Evolutionary conservation across 345 rosid species (phyloP), one percentile per base, ranked within the genome.

Genomic region (Salix koriyanagi): DNA sequence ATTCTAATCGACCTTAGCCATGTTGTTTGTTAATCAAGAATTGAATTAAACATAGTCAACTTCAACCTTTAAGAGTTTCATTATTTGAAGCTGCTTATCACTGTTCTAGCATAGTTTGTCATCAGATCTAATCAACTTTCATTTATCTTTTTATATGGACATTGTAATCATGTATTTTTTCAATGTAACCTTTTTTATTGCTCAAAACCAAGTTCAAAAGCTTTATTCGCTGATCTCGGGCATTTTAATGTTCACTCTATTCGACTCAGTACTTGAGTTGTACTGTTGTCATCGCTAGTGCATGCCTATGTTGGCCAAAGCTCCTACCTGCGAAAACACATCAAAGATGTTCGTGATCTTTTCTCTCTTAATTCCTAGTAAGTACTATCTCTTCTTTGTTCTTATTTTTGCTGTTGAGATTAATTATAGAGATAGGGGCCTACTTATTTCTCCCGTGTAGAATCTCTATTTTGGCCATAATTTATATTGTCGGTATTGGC

Each of bases 191-290:
- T 36, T 36, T 36, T 36, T 0, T 36, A 36, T 36, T 36, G 11
- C 13, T 61, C 39, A 19, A 65, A 65, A 65, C 7, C 34, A 65
- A 87, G 90, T 69, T 54, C 89, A 0, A 89, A 87, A 76, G 92
- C 91, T 2, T 66, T 90, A 50, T 90, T 90, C 65, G 90, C 86
- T 1, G 91, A 87, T 79, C 83, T 89, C 68, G 91, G 92, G 0
- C 92, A 90, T 73, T 90, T 89, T 77, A 75, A 85, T 0, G 80
- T 87, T 52, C 80, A 52, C 6, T 85, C 92, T 0, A 84, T 87
- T 66, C 91, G 80, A 48, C 42, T 87, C 5, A 86, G 94, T 67
- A 80, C 83, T 79, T 86, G 89, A 39, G 0, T 37, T 0, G 76
- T 87, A 12, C 68, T 83, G 0, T 71, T 84, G 58, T 91, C 94